Percentiles rank a stretch among this genome's conserved stretches.
phyloP scores from a whole-genome alignment of 306 rosid species.

The Geum urbanum region DNA sequence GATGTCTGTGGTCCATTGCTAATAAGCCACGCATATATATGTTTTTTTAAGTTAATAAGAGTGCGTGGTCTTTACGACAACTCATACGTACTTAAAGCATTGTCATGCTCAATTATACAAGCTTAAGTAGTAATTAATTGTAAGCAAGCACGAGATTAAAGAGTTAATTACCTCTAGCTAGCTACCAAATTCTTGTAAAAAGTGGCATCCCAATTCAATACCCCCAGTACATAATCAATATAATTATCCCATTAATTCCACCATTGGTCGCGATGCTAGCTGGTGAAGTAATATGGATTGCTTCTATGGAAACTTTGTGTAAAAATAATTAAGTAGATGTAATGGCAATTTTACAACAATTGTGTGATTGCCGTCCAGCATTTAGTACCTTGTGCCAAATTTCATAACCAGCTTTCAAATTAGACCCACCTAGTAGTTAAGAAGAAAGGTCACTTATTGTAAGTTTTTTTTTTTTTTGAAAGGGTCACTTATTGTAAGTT shows the following conservation, averaged over 20 bases:
- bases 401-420: neutral
- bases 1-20: neutral
- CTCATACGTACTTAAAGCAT: neutral
- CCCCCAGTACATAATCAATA: neutral
- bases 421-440: neutral
- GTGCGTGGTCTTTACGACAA: constrained; percentile 6
- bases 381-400: neutral
- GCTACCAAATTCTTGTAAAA: neutral
- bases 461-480: no score
- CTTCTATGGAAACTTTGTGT: neutral
- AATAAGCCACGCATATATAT: neutral
- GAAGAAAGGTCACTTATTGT: no score
- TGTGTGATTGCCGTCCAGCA: no score
- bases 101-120: neutral
- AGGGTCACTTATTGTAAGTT: no score
- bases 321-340: neutral
- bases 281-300: neutral
- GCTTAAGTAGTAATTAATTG: neutral
- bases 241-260: neutral
- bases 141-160: neutral
- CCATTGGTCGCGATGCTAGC: neutral
- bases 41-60: neutral
- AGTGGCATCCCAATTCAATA: neutral
- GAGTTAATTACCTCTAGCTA: neutral
- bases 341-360: no score